Percentiles rank a stretch among this genome's conserved stretches.
Evolutionary conservation across 2,329 filamentous ascomycete species (phyloP).

Genomic region (Alternaria burnsii): DNA sequence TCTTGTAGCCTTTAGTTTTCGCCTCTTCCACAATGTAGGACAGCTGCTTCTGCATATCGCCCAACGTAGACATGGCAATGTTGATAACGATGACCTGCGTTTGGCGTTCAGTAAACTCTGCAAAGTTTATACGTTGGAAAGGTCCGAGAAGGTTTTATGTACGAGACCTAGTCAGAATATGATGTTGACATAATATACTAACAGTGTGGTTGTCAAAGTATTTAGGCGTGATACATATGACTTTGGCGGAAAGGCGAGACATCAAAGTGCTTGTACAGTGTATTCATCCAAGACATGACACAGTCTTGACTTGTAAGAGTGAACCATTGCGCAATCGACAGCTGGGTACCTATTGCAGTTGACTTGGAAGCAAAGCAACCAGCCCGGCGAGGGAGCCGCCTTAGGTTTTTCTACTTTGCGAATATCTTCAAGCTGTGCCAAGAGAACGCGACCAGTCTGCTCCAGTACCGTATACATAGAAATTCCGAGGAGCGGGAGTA

Average conservation of each 20-base stretch:
- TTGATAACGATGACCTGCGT: neutral
- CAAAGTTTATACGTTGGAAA: neutral
- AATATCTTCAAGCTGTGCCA: neutral
- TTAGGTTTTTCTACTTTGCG: neutral
- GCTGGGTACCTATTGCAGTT: neutral
- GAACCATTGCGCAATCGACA: neutral
- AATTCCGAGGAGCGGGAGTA: too few relatives aligned
- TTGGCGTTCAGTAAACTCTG: neutral
- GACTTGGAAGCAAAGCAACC: neutral
- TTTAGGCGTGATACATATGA: neutral
- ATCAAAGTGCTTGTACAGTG: neutral
- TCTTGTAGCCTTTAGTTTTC: conserved; percentile 19
- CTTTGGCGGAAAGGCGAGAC: neutral
- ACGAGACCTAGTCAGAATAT: neutral
- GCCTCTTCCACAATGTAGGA: conserved; percentile 20
- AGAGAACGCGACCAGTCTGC: neutral
- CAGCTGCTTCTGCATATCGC: conserved; percentile 25
- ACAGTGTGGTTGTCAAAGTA: neutral
- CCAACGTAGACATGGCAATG: conserved; percentile 20
- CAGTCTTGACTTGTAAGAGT: neutral
- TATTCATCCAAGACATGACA: neutral
- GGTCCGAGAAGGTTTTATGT: neutral
- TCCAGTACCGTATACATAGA: neutral
- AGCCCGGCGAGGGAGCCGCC: neutral
- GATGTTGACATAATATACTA: neutral